Conservation (phyloP, 345 rosid species). For the Euphorbia peplus region DNA sequence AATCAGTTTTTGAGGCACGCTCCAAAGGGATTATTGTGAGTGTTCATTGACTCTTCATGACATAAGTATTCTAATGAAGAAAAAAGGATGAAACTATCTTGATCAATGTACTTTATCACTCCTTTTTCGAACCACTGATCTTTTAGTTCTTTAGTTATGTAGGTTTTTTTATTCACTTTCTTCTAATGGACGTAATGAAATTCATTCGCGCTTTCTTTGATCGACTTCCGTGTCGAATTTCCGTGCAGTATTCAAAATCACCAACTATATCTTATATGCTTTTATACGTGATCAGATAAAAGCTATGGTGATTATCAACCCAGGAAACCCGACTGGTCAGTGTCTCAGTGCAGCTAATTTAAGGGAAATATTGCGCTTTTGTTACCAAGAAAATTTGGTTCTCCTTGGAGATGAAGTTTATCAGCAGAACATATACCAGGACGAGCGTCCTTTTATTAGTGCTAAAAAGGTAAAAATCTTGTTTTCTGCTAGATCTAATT, state of each 20-base stretch:
- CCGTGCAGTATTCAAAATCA: not conserved
- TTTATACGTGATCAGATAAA: constrained; percentile 51
- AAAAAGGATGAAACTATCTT: constrained; percentile 2
- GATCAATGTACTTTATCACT: constrained; percentile 9
- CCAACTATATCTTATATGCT: constrained; percentile 10
- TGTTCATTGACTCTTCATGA: constrained; percentile 24
- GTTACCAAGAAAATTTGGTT: constrained; percentile 71
- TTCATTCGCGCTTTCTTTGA: not conserved
- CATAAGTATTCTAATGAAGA: constrained; percentile 11
- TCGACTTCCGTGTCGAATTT: constrained; percentile 7
- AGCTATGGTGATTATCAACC: constrained; percentile 99
- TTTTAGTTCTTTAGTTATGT: constrained; percentile 8
- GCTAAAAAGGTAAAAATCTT: constrained; percentile 60
- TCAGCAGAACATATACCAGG: constrained; percentile 97
- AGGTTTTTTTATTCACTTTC: constrained; percentile 10
- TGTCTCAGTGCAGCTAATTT: constrained; percentile 91
- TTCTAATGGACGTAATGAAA: constrained; percentile 5
- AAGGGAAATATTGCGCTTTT: constrained; percentile 73
- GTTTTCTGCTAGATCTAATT: constrained; percentile 11
- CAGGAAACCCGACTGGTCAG: constrained; percentile 99
- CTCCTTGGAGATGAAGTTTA: constrained; percentile 97
- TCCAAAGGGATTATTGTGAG: constrained; percentile 81
- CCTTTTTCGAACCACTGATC: not conserved
- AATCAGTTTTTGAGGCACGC: constrained; percentile 75
- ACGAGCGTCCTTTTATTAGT: constrained; percentile 92